These are phyloP conservation scores for Umbelopsis vinacea DNA, from an alignment of 192 early-diverging fungal species.

Conservation along the genomic window DNA sequence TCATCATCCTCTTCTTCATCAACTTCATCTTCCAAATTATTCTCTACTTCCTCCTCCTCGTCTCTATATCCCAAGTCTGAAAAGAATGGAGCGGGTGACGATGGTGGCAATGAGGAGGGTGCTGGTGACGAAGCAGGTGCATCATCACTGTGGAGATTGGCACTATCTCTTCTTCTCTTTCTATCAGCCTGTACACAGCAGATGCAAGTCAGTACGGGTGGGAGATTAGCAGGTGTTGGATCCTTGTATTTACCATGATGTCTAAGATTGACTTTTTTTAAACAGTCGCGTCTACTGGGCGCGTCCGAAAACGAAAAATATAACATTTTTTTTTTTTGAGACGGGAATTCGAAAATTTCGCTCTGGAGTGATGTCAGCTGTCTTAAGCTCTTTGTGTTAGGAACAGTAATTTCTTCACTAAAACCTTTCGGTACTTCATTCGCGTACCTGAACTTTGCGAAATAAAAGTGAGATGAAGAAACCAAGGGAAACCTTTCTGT, in stretches of 20 bases:
- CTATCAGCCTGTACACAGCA: slow-evolving; percentile 41
- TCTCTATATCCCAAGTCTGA: slow-evolving; percentile 56
- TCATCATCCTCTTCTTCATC: slow-evolving; percentile 74
- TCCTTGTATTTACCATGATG: background rate
- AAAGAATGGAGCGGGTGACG: slow-evolving; percentile 48
- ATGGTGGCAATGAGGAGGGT: slow-evolving; percentile 46
- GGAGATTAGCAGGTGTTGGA: background rate
- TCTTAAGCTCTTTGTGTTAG: background rate
- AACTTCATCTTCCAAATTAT: slow-evolving; percentile 52
- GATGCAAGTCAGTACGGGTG: background rate
- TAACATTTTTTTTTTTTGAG: slow-evolving; percentile 8
- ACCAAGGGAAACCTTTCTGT: no score
- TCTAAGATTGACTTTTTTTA: background rate
- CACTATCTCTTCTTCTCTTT: slow-evolving; percentile 60
- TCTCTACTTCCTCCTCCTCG: slow-evolving; percentile 56
- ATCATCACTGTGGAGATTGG: slow-evolving; percentile 25
- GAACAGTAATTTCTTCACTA: no score
- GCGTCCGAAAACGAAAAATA: slow-evolving; percentile 18
- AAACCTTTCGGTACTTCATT: no score
- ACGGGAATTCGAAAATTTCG: slow-evolving; percentile 1
- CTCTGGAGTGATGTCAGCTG: background rate
- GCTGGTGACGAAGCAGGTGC: slow-evolving; percentile 42
- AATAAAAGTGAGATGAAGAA: no score
- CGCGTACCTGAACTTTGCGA: no score
- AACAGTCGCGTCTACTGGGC: slow-evolving; percentile 11